A percentile compares a stretch with the other conserved stretches of the same genome.
phyloP scores from a whole-genome alignment of 352 stramenopile genomes.

The Phytophthora kernoviae region DNA sequence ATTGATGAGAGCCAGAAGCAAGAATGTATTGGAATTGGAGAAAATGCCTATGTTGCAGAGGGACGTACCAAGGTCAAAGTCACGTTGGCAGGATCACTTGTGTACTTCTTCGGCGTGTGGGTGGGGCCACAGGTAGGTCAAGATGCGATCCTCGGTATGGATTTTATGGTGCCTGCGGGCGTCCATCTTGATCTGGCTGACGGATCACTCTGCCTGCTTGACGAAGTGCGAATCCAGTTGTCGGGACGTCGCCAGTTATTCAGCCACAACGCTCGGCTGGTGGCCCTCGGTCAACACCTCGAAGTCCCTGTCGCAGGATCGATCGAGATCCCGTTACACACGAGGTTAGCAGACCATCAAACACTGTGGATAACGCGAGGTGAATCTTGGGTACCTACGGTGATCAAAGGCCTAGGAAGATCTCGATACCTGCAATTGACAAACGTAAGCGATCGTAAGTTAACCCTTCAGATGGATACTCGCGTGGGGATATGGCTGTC shows the following conservation, averaged over 20 bases:
- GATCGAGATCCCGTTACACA: no score
- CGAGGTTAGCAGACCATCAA: slow-evolving; percentile 1
- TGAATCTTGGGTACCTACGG: slow-evolving; percentile 5
- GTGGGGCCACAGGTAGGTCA: slow-evolving; percentile 4
- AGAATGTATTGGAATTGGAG: background rate
- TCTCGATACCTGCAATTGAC: slow-evolving; percentile 10
- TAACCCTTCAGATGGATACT: background rate
- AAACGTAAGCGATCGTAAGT: slow-evolving; percentile 5
- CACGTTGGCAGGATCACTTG: slow-evolving; percentile 2
- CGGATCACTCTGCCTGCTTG: no score
- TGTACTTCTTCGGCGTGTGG: slow-evolving; percentile 7
- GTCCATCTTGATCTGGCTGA: background rate
- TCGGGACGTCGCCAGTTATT: no score
- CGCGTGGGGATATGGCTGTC: slow-evolving; percentile 11
- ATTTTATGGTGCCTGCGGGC: slow-evolving; percentile 10
- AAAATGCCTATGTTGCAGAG: background rate
- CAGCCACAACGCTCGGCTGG: no score
- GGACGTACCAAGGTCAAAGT: slow-evolving; percentile 8
- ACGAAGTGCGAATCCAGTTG: no score
- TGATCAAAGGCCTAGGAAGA: slow-evolving; percentile 1
- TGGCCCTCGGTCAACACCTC: no score
- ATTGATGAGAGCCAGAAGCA: background rate
- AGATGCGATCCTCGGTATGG: slow-evolving; percentile 5
- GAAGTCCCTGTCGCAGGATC: no score
- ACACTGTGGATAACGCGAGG: slow-evolving; percentile 10